Base-by-base conservation (phyloP, 129 eudicot species). In the Flaveria bidentis region DNA sequence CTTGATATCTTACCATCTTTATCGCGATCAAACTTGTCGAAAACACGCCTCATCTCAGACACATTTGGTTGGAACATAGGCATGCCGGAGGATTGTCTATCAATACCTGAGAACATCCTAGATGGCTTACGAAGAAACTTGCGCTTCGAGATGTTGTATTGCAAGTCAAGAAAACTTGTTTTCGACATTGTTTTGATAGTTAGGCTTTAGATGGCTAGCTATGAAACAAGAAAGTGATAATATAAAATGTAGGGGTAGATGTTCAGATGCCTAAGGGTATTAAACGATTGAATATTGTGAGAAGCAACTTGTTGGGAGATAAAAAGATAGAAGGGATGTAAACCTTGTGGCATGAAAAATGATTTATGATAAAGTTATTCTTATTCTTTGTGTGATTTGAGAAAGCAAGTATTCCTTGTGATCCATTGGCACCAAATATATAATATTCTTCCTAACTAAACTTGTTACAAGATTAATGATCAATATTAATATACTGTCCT, bases 1-100 rank as follows among this genome's bases (percentile, higher is more conserved):
- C 85, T 89, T 1, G 98, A 93, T 72, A 93, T 93, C 83, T 86
- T 90, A 12, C 97, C 98, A 67, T 93, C 98, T 82, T 82, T 86
- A 79, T 93, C 85, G 2, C 80, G 56, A 62, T 93, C 97, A 68
- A 93, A 93, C 74, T 82, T 93, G 79, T 93, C 78, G 78, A 90
- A 93, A 1, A 93, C 89, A 53, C 75, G 84, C 78, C 78, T 88
- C 81, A 84, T 81, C 84, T 87, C 98, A 13, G 82, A 81, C 28
- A 69, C 0, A 67, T 71, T 85, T 30, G 86, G 89, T 78, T 85
- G 89, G 83, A 82, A 88, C 5, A 80, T 42, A n/a, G 89, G 88
- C n/a, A 77, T 14, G 66, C 87, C 79, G 0, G 96, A 87, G 72
- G 67, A 76, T 44, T 87, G 92, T 16, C 87, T 73, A 65, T 84